These are phyloP conservation scores for Calonectria pseudoturangicola DNA, from an alignment of 2,329 filamentous ascomycete genomes.

Conservation along the genomic window DNA sequence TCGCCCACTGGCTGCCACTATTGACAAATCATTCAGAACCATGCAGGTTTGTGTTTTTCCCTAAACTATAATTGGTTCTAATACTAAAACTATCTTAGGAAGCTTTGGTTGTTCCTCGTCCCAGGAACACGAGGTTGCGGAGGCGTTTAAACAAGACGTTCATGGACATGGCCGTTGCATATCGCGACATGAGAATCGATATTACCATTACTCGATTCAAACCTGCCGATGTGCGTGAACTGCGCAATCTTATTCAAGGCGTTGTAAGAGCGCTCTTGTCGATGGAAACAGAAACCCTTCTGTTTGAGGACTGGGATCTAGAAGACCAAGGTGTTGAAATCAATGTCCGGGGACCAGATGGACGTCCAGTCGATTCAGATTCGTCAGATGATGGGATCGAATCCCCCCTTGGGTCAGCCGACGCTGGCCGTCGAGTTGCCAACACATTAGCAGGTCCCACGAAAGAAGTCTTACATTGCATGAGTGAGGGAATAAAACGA, in stretches of 20 bases:
- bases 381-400: conserved; percentile 35
- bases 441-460: conserved; percentile 66
- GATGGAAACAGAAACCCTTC: conserved; percentile 68
- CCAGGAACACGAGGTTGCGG: conserved; percentile 58
- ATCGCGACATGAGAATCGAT: conserved; percentile 74
- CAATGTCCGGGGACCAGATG: conserved; percentile 39
- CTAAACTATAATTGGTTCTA: neutral
- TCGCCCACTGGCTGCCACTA: conserved; percentile 67
- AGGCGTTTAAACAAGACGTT: conserved; percentile 70
- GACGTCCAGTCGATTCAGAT: conserved; percentile 3
- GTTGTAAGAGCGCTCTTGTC: conserved; percentile 73
- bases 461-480: conserved; percentile 66
- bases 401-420: conserved; percentile 35
- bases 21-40: conserved; percentile 67
- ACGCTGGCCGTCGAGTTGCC: conserved; percentile 51
- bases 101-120: conserved; percentile 57
- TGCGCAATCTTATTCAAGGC: conserved; percentile 74
- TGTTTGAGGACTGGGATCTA: conserved; percentile 62
- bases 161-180: conserved; percentile 73
- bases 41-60: conserved; percentile 63
- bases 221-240: conserved; percentile 68
- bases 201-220: conserved; percentile 73
- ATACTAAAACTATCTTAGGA: conserved; percentile 49
- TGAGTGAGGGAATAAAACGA: conserved; percentile 65
- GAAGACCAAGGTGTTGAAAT: conserved; percentile 42